Evolutionary conservation across 495 filamentous ascomycete genomes (phyloP).

Genomic region (Talaromyces stipitatus): DNA sequence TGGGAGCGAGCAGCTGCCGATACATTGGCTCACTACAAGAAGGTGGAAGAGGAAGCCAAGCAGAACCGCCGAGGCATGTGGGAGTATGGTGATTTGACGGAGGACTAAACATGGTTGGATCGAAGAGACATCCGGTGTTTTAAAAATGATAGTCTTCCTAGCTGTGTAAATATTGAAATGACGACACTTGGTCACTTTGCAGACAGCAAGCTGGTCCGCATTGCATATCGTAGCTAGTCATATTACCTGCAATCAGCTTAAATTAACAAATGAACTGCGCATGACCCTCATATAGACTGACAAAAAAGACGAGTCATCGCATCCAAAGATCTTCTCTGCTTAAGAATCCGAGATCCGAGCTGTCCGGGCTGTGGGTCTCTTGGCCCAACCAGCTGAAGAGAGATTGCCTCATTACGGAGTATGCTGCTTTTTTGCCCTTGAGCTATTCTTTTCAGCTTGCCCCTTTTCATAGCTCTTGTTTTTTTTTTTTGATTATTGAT

Average conservation of each 20-base stretch:
- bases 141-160: background rate
- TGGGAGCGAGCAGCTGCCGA: conserved; percentile 76
- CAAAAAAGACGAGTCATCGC: no score
- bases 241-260: no score
- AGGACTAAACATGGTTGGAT: conserved; percentile 49
- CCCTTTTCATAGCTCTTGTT: background rate
- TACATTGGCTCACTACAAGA: conserved; percentile 56
- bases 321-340: no score
- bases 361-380: background rate
- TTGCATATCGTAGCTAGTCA: no score
- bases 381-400: background rate
- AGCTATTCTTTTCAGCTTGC: no score
- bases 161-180: background rate
- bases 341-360: background rate
- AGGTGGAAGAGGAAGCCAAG: conserved; percentile 69
- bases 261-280: no score
- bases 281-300: no score
- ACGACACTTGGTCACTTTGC: background rate
- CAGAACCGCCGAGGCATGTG: conserved; percentile 75
- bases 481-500: background rate
- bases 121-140: background rate
- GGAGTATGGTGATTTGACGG: conserved; percentile 95
- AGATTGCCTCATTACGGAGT: background rate
- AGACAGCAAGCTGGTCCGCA: no score
- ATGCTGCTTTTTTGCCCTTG: no score